Conservation (phyloP, 805 yeast species). For the Clavispora fructus region DNA sequence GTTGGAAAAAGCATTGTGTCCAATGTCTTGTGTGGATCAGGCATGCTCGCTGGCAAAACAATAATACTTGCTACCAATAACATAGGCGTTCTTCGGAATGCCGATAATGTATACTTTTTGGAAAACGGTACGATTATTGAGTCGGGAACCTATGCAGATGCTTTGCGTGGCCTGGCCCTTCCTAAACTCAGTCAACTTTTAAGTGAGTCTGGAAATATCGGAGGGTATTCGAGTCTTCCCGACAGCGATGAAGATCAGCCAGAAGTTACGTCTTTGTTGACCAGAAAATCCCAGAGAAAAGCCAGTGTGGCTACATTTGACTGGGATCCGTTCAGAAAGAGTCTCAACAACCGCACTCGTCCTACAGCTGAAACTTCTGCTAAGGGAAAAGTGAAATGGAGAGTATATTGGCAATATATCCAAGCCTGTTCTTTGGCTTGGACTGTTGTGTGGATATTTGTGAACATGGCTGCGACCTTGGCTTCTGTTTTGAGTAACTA, state of each 20-base stretch:
- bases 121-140: constrained; percentile 10
- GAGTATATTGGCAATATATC: constrained; percentile 50
- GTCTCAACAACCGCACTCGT: constrained; percentile 14
- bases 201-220: not conserved
- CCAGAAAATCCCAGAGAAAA: constrained; percentile 1
- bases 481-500: constrained; percentile 45
- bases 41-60: constrained; percentile 21
- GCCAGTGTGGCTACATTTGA: constrained; percentile 30
- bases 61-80: constrained; percentile 12
- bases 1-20: constrained; percentile 33
- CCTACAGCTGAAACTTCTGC: constrained; percentile 36
- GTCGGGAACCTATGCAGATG: constrained; percentile 2
- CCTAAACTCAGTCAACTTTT: constrained; percentile 6
- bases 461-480: constrained; percentile 24
- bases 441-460: constrained; percentile 31
- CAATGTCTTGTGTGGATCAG: constrained; percentile 26
- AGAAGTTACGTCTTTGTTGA: not conserved
- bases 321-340: constrained; percentile 31
- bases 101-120: constrained; percentile 10
- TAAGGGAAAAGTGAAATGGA: constrained; percentile 53
- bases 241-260: not conserved
- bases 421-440: constrained; percentile 55
- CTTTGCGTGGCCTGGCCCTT: not conserved
- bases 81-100: constrained; percentile 6
- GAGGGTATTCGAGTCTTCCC: not conserved